Evolutionary conservation across 371 early-diverging fungal genomes (phyloP), one percentile per base, ranked within the genome.

Genomic region (Rhizopus arrhizus): DNA sequence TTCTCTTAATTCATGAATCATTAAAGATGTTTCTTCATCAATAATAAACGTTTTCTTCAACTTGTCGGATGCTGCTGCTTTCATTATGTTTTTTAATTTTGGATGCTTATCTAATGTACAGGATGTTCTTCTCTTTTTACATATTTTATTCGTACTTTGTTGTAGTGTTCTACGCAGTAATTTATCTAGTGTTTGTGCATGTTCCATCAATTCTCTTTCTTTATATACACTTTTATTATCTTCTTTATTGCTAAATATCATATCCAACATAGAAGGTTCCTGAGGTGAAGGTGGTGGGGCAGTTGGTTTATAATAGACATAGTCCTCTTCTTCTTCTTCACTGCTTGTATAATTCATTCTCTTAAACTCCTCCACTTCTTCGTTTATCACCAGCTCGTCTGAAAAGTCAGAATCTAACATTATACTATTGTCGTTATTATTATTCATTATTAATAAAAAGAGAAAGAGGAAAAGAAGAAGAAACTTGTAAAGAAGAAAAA

Each of bases 281-380:
- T 69, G 69, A 1, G 69, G 69, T 40, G 69, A 69, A 12, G 69
- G 69, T 32, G 69, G 69, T 15, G 69, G 69, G 4, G 69, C 69
- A 6, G 60, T 58, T 5, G 62, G 65, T 9, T 56, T 59, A 34
- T 33, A 52, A 50, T 10, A 22, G 31, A 52, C 2, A 43, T 11
- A 43, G 8, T 22, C 22, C 22, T 34, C 32, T 52, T 52, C 52
- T 52, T 35, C 35, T 31, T 52, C 52, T 13, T 34, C 32, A 52
- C 34, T 34, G 34, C 36, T 35, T 33, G 36, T 34, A 33, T 32
- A 34, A 51, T 43, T 65, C 61, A 52, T 60, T 61, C 46, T 60
- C 59, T 65, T 15, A 61, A 60, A 46, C 53, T 58, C 10, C 59
- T 56, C n/a, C 56, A 56, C n/a, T 10, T 62, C 57, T 36, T 62